These are phyloP conservation scores for Endogone sp. DNA, from an alignment of 192 early-diverging fungal genomes.

Conservation along the genomic window DNA sequence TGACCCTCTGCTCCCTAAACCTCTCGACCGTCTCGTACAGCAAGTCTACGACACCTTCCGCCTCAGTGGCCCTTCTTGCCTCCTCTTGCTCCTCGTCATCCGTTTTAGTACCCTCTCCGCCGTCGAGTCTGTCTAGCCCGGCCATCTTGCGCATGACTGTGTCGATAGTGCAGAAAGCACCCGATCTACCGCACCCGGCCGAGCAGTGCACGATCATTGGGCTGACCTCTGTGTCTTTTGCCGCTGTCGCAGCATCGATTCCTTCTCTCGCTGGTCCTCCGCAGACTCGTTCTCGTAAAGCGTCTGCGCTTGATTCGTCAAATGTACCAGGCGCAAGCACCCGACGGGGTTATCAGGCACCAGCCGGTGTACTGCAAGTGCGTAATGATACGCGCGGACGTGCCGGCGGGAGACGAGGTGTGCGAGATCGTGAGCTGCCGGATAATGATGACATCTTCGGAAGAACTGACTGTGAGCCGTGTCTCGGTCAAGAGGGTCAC, in stretches of 20 bases:
- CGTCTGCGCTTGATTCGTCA: conserved; percentile 33
- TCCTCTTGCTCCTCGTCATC: conserved; percentile 7
- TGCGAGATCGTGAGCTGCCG: conserved; percentile 42
- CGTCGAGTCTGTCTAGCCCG: background rate
- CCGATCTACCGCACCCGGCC: conserved; percentile 72
- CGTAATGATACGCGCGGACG: conserved; percentile 43
- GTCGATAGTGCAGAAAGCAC: conserved; percentile 65
- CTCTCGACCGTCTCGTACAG: conserved; percentile 57
- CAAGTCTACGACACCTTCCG: conserved; percentile 31
- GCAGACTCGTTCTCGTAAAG: conserved; percentile 3
- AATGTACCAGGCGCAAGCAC: conserved; percentile 53
- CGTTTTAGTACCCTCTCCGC: background rate
- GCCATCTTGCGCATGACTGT: conserved; percentile 22
- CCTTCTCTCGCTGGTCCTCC: background rate
- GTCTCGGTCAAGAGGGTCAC: conserved; percentile 54
- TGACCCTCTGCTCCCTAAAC: conserved; percentile 73
- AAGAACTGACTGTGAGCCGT: conserved; percentile 31
- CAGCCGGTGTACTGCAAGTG: conserved; percentile 87
- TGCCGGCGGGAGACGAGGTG: conserved; percentile 11
- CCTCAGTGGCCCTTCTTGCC: background rate
- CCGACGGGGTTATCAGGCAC: conserved; percentile 67
- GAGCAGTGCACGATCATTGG: conserved; percentile 73
- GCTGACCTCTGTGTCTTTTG: conserved; percentile 10
- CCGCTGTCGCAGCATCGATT: background rate
- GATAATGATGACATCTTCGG: conserved; percentile 53